phyloP scores from a whole-genome alignment of 2,329 filamentous ascomycete genomes.

The Penicillium occitanis region DNA sequence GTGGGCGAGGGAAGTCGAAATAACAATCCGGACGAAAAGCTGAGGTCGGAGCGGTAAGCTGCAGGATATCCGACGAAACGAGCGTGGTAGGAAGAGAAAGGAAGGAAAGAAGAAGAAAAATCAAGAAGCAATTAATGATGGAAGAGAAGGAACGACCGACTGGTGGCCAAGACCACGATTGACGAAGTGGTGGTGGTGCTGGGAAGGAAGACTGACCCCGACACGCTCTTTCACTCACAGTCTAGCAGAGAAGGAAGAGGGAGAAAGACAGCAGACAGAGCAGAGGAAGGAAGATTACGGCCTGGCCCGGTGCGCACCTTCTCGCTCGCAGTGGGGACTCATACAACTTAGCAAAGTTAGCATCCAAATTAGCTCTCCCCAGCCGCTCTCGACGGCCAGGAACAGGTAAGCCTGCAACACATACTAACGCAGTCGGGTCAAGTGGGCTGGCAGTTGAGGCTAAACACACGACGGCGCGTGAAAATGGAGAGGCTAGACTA shows the following conservation, averaged over 20 bases:
- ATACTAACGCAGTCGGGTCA: slow-evolving; percentile 17
- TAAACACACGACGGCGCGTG: background rate
- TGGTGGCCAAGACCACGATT: slow-evolving; percentile 23
- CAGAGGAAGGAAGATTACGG: background rate
- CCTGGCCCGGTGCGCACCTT: background rate
- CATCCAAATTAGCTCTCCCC: background rate
- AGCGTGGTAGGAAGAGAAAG: background rate
- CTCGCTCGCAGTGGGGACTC: background rate
- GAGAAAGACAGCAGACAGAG: background rate
- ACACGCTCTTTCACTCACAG: background rate
- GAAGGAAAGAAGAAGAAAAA: slow-evolving; percentile 17
- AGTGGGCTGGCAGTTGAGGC: slow-evolving; percentile 13
- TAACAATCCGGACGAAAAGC: slow-evolving; percentile 7
- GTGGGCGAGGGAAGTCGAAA: background rate
- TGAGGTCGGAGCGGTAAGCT: background rate
- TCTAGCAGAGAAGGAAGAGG: background rate
- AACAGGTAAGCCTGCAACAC: slow-evolving; percentile 9
- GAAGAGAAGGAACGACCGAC: slow-evolving; percentile 21
- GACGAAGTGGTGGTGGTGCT: slow-evolving; percentile 23
- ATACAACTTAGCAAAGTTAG: background rate
- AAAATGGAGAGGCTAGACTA: background rate
- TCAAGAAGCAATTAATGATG: slow-evolving; percentile 9
- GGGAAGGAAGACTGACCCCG: background rate
- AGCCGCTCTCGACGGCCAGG: slow-evolving; percentile 4
- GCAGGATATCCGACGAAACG: slow-evolving; percentile 9